These are phyloP conservation scores for Chaetoceros muelleri DNA, from an alignment of 108 stramenopile genomes.

Conservation along the genomic window DNA sequence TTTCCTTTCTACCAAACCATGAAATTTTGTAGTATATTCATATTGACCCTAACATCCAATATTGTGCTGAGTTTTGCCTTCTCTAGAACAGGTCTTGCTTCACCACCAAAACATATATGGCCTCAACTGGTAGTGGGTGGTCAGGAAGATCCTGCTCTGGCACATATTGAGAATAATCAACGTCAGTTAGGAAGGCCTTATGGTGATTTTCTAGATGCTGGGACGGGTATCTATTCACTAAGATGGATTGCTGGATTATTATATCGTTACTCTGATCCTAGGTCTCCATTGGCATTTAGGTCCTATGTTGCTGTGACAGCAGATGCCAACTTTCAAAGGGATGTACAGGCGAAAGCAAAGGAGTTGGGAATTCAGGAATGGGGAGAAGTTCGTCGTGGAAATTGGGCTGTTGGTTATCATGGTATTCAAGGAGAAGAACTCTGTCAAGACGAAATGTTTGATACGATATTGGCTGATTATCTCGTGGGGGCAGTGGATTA, in stretches of 20 bases:
- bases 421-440: not conserved
- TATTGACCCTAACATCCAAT: too few species aligned
- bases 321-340: not conserved
- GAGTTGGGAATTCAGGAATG: not conserved
- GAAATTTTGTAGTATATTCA: too few species aligned
- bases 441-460: not conserved
- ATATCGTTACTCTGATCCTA: not conserved
- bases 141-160: not conserved
- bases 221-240: not conserved
- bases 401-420: not conserved
- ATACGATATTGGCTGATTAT: not conserved
- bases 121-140: not conserved
- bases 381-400: not conserved
- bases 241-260: not conserved
- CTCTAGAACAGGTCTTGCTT: too few species aligned
- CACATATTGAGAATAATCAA: not conserved
- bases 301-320: not conserved
- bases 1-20: too few species aligned
- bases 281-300: not conserved
- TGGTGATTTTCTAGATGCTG: not conserved
- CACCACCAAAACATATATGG: not conserved
- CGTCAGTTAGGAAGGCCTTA: not conserved
- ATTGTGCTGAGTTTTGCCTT: too few species aligned
- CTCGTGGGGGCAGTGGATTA: not conserved
- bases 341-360: not conserved